Percentiles rank a stretch among this genome's conserved stretches.
phyloP scores from a whole-genome alignment of 352 stramenopile genomes.

The Aphanomyces stellatus region DNA sequence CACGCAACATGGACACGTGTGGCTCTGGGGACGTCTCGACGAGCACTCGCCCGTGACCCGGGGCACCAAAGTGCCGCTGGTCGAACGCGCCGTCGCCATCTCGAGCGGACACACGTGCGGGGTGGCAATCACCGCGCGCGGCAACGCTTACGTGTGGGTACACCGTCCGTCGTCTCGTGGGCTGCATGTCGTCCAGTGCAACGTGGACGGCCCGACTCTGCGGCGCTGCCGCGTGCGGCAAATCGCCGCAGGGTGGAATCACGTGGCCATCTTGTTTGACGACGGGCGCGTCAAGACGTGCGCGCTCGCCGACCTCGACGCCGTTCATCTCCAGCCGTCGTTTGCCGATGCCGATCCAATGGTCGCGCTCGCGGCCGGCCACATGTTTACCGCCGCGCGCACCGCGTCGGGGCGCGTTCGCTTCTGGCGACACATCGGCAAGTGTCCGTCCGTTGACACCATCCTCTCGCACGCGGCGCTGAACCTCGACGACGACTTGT shows the following conservation, averaged over 20 bases:
- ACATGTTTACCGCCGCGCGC: background rate
- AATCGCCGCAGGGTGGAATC: background rate
- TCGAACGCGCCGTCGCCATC: background rate
- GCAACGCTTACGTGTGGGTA: background rate
- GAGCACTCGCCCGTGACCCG: background rate
- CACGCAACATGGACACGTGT: background rate
- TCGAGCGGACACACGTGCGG: background rate
- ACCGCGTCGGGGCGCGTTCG: background rate
- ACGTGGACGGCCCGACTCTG: background rate
- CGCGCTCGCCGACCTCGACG: background rate
- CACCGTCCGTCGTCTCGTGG: too few relatives aligned
- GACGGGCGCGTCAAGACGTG: background rate
- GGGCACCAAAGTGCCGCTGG: background rate
- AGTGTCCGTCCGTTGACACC: too few relatives aligned
- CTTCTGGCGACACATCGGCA: background rate
- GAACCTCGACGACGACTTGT: background rate
- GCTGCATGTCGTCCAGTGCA: background rate
- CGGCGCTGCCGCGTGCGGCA: background rate
- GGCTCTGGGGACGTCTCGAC: conserved; percentile 7
- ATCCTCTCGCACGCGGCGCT: background rate
- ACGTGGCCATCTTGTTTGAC: background rate
- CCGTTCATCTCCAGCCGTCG: background rate
- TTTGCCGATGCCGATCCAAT: background rate
- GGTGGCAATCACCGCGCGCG: background rate
- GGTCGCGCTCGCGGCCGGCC: background rate